Percentiles rank a stretch among this genome's conserved stretches.
phyloP scores from a whole-genome alignment of 2,329 filamentous ascomycete species.

The Domatiomyces globalis region DNA sequence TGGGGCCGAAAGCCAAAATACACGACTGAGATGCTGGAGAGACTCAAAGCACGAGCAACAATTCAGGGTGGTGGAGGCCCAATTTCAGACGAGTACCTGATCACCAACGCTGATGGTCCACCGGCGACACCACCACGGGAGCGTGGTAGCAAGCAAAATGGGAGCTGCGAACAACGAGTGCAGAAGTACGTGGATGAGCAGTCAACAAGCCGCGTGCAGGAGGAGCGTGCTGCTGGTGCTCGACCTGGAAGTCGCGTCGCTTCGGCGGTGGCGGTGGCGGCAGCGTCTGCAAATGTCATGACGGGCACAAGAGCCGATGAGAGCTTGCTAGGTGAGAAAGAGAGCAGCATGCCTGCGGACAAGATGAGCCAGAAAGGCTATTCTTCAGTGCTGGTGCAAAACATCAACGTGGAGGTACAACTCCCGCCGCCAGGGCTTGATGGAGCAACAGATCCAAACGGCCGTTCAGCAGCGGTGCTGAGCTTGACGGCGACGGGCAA shows the following conservation, averaged over 20 bases:
- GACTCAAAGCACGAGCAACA: conserved; percentile 1
- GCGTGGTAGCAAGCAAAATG: not conserved
- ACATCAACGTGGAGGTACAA: conserved; percentile 16
- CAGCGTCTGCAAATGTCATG: not conserved
- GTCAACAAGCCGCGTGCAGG: not conserved
- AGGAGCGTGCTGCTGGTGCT: no score
- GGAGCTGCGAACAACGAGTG: not conserved
- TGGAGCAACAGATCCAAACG: conserved; percentile 11
- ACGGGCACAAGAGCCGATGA: not conserved
- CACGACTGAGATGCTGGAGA: conserved; percentile 9
- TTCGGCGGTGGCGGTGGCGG: not conserved
- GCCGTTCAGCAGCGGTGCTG: conserved; percentile 9
- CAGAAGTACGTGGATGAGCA: not conserved
- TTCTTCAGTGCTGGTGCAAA: conserved; percentile 16
- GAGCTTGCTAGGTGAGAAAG: conserved; percentile 3
- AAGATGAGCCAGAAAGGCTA: conserved; percentile 14
- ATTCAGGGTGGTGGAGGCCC: not conserved
- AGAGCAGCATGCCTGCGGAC: not conserved
- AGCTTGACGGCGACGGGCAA: conserved; percentile 13
- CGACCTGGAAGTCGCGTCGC: no score
- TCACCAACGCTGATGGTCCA: not conserved
- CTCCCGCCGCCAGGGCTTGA: conserved; percentile 14
- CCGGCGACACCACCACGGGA: not conserved
- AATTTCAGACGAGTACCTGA: not conserved
- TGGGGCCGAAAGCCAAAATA: conserved; percentile 11